A percentile compares a stretch with the other conserved stretches of the same genome.
These are phyloP conservation scores for Lineolata rhizophorae DNA, from an alignment of 495 filamentous ascomycete species.

Conservation along the genomic window DNA sequence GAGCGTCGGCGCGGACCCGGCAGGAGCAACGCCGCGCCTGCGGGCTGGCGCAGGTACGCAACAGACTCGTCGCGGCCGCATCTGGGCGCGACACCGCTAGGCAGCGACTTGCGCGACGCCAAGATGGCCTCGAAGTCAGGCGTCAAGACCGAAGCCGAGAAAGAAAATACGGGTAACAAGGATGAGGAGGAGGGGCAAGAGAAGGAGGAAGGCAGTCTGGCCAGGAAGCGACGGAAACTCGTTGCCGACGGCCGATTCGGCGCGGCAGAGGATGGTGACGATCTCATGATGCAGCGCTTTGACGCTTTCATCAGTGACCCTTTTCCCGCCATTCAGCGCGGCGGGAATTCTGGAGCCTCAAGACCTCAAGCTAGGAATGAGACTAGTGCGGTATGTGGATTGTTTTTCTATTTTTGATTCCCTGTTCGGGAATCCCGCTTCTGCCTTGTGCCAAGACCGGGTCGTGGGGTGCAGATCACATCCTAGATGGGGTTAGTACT, in stretches of 20 bases:
- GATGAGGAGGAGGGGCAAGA: constrained; percentile 15
- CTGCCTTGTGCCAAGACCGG: background rate
- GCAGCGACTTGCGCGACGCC: constrained; percentile 33
- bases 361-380: background rate
- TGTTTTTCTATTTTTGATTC: background rate
- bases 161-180: constrained; percentile 7
- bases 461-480: background rate
- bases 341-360: background rate
- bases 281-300: constrained; percentile 33
- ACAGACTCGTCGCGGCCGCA: constrained; percentile 33
- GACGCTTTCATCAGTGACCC: constrained; percentile 36
- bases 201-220: constrained; percentile 14
- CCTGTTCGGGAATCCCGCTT: background rate
- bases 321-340: constrained; percentile 17
- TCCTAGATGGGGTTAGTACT: background rate
- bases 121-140: constrained; percentile 7
- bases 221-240: constrained; percentile 20
- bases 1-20: constrained; percentile 41
- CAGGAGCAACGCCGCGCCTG: constrained; percentile 41
- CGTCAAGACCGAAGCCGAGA: constrained; percentile 15
- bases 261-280: constrained; percentile 26
- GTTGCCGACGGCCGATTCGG: constrained; percentile 36
- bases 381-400: background rate
- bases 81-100: too few species aligned
- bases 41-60: constrained; percentile 60